These are phyloP conservation scores for Penicillium lagena DNA, from an alignment of 495 filamentous ascomycete genomes.

Conservation along the genomic window DNA sequence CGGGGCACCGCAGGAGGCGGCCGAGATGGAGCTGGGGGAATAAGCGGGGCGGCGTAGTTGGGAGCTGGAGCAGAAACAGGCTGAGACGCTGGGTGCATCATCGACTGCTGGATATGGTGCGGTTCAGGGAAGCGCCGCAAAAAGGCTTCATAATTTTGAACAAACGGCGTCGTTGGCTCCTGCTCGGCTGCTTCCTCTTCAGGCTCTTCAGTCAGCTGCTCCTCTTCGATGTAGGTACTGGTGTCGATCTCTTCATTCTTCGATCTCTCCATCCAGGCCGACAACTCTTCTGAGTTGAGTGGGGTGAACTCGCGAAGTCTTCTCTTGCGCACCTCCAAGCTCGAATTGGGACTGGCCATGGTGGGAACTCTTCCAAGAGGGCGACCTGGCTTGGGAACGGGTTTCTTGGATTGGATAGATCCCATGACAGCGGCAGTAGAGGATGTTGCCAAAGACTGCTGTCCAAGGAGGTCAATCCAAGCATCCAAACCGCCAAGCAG, in stretches of 20 bases:
- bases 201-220: conserved; percentile 29
- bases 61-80: conserved; percentile 15
- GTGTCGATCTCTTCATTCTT: conserved; percentile 47
- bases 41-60: conserved; percentile 29
- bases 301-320: conserved; percentile 52
- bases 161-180: conserved; percentile 36
- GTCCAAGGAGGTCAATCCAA: conserved; percentile 75
- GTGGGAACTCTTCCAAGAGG: conserved; percentile 46
- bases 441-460: conserved; percentile 54
- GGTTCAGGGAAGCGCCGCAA: conserved; percentile 73
- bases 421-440: conserved; percentile 47
- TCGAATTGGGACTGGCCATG: conserved; percentile 46
- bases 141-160: conserved; percentile 66
- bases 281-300: conserved; percentile 55
- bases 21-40: conserved; percentile 44
- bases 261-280: conserved; percentile 53
- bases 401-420: conserved; percentile 32
- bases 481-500: conserved; percentile 76
- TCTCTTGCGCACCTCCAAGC: conserved; percentile 47
- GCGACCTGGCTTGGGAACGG: conserved; percentile 33
- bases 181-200: conserved; percentile 25
- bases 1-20: conserved; percentile 83
- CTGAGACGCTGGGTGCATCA: conserved; percentile 43
- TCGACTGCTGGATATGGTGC: conserved; percentile 67
- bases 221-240: conserved; percentile 34